Evolutionary conservation across 2,329 filamentous ascomycete genomes (phyloP), one percentile per base, ranked within the genome.

Genomic region (Pseudocercospora crystallina): DNA sequence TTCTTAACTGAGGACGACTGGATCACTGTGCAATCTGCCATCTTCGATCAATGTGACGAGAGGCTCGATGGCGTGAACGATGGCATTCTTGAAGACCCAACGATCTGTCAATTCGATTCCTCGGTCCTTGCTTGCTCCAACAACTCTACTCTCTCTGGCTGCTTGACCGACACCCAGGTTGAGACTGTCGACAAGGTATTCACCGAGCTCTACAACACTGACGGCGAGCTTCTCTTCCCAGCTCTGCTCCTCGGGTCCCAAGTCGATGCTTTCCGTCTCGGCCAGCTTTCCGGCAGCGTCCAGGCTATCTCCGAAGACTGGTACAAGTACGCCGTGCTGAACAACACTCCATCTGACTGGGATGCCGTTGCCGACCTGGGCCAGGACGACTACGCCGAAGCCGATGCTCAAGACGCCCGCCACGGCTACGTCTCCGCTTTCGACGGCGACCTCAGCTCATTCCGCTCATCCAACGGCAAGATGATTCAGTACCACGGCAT

Each of bases 11-110:
- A 54, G 31, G 53, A 61, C 11, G 52, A 72, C 30, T 79, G 75
- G 76, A 56, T 64, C 10, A 61, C 67, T 1, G 73, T 78, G 13
- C 71, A 76, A 49, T 53, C 65, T 12, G 71, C 73, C 41, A 66
- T 77, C 32, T 54, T 80, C 30, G 65, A 68, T 10, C 76, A 80
- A 59, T 81, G 78, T 59, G 78, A 80, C 55, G 72, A 69, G 65
- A 59, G 59, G 2, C 64, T 78, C 5, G 78, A 80, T 56, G 75
- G 75, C 13, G 71, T 72, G 10, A 61, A 65, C 8, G 78, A 81
- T 59, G 74, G 74, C 7, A 72, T 79, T 46, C 63, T 79, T 29
- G 74, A 76, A 57, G 72, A 75, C 56, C 70, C 75, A 2, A 66
- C 65, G 8, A 63, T 71, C n/a, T 78, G 76, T 65, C 61, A 69